These are phyloP conservation scores for Coprinopsis sp. DNA, from an alignment of 768 basidiomycete genomes.

Conservation along the genomic window DNA sequence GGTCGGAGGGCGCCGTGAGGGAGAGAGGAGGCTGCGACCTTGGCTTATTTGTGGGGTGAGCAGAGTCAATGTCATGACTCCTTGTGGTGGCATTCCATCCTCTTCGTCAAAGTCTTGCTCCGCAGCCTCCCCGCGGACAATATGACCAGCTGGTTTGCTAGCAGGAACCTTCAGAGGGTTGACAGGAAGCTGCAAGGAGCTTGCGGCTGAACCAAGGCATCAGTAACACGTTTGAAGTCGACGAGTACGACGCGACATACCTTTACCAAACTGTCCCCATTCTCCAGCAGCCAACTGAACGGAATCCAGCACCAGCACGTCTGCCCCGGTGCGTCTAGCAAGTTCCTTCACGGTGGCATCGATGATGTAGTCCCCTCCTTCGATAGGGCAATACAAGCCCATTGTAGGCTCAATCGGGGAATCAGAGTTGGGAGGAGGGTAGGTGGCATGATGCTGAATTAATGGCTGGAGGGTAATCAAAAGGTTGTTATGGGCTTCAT, in stretches of 20 bases:
- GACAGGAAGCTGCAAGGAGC: conserved; percentile 57
- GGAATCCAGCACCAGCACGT: conserved; percentile 80
- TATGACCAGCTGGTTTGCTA: conserved; percentile 18
- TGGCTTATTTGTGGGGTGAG: conserved; percentile 28
- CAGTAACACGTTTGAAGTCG: background rate
- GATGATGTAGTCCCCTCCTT: conserved; percentile 78
- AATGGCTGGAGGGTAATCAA: conserved; percentile 77
- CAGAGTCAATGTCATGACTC: conserved; percentile 40
- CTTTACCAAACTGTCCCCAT: conserved; percentile 80
- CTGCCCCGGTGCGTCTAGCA: conserved; percentile 67
- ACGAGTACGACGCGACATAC: conserved; percentile 28
- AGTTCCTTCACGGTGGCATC: conserved; percentile 76
- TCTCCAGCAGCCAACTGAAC: conserved; percentile 86
- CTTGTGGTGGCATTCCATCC: conserved; percentile 25
- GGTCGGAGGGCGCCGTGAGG: conserved; percentile 38
- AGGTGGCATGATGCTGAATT: conserved; percentile 70
- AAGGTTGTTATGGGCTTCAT: conserved; percentile 72
- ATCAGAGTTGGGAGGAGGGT: conserved; percentile 47
- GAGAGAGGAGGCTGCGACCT: conserved; percentile 36
- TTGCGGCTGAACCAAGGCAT: conserved; percentile 48
- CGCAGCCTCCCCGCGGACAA: conserved; percentile 27
- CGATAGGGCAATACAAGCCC: conserved; percentile 82
- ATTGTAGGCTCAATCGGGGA: conserved; percentile 72
- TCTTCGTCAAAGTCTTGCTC: conserved; percentile 46
- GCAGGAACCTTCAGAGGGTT: conserved; percentile 73